phyloP scores from a whole-genome alignment of 805 yeast species.

The Scheffersomyces amazonensis region DNA sequence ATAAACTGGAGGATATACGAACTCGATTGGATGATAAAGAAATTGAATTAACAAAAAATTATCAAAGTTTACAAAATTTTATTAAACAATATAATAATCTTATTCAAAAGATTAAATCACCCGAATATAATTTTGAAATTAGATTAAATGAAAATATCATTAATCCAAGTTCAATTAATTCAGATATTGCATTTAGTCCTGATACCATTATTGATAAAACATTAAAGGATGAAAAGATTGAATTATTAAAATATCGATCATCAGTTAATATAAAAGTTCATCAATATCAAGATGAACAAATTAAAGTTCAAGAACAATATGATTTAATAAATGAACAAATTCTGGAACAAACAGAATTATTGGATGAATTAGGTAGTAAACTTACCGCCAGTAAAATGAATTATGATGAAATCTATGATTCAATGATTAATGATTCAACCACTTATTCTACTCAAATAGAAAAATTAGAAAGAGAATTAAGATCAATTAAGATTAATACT shows the following conservation, averaged over 20 bases:
- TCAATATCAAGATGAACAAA: constrained; percentile 52
- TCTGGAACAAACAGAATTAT: constrained; percentile 52
- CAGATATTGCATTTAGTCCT: constrained; percentile 6
- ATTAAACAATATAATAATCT: constrained; percentile 56
- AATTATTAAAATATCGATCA: constrained; percentile 25
- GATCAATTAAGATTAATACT: constrained; percentile 43
- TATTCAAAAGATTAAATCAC: constrained; percentile 43
- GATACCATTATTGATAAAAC: constrained; percentile 42
- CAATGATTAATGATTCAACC: constrained; percentile 50
- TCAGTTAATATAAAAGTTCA: constrained; percentile 44
- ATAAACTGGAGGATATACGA: constrained; percentile 45
- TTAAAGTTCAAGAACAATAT: constrained; percentile 55
- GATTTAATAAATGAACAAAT: constrained; percentile 56
- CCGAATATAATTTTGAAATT: constrained; percentile 37
- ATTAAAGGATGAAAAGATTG: constrained; percentile 44
- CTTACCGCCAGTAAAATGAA: constrained; percentile 49
- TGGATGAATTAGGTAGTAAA: constrained; percentile 57
- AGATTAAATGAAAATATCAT: constrained; percentile 18
- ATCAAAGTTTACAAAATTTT: constrained; percentile 49
- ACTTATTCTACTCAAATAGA: constrained; percentile 64
- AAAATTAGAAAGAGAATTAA: constrained; percentile 56
- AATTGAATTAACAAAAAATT: constrained; percentile 45
- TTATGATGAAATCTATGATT: constrained; percentile 55
- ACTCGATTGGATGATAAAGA: constrained; percentile 49
- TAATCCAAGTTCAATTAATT: background rate